Conservation (phyloP, 78 protist genomes). For the Diacronema lutheri region DNA sequence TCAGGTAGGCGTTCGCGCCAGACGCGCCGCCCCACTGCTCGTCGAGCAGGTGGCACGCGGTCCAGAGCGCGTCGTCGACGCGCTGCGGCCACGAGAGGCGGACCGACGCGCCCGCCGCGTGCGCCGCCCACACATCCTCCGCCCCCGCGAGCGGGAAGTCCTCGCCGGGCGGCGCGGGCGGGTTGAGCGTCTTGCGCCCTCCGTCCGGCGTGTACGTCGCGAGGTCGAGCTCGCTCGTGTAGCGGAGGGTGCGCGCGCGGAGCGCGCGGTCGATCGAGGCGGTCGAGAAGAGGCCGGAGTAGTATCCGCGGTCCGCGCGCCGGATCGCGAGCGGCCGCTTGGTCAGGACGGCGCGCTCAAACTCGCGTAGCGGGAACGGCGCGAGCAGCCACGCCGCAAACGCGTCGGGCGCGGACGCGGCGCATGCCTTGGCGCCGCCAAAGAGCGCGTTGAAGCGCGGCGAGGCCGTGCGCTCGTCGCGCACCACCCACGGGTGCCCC, state of each 20-base stretch:
- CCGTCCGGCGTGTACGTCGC: neutral
- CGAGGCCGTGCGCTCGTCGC: too few relatives aligned
- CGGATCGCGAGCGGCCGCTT: neutral
- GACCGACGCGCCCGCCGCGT: slow-evolving; percentile 57
- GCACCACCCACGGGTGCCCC: too few relatives aligned
- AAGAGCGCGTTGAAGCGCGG: too few relatives aligned
- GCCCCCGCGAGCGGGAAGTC: neutral
- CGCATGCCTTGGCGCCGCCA: too few relatives aligned
- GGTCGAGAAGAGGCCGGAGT: neutral
- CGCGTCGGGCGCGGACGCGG: too few relatives aligned
- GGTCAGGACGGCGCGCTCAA: neutral
- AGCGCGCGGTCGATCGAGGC: neutral
- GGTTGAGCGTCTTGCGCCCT: neutral
- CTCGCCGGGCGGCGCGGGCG: neutral
- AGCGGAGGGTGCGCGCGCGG: neutral
- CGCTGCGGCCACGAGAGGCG: slow-evolving; percentile 69
- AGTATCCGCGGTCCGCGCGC: neutral
- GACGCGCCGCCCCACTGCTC: slow-evolving; percentile 55
- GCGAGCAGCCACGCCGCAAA: neutral
- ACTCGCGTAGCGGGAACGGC: neutral
- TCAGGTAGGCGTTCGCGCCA: slow-evolving; percentile 81
- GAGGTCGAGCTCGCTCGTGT: neutral
- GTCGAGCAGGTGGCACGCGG: slow-evolving; percentile 47
- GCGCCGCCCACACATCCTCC: neutral
- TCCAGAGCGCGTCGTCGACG: slow-evolving; percentile 47